Percentiles rank a stretch among this genome's conserved stretches.
These are phyloP conservation scores for Neckera pumila DNA, from an alignment of 225 moss, liverwort and hornwort genomes.

Conservation along the genomic window DNA sequence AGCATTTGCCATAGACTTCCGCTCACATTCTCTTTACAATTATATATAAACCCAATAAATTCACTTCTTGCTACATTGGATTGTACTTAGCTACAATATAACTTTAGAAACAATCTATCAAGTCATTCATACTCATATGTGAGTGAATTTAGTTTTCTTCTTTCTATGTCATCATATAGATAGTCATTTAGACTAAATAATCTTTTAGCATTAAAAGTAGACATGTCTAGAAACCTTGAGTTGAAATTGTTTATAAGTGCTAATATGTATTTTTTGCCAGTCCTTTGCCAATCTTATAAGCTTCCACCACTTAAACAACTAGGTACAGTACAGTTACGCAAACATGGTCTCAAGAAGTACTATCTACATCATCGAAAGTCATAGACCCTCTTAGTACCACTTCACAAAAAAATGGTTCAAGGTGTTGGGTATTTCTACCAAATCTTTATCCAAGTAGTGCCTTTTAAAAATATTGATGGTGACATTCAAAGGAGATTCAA, in stretches of 20 bases:
- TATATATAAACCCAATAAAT: neutral
- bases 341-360: neutral
- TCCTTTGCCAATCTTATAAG: neutral
- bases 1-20: no score
- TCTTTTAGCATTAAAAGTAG: neutral
- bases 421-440: neutral
- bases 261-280: no score
- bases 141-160: neutral
- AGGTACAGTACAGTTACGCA: neutral
- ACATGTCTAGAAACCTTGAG: neutral
- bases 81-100: neutral
- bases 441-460: fast-evolving
- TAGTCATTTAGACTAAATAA: neutral
- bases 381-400: neutral
- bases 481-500: neutral
- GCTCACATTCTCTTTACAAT: neutral
- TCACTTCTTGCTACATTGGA: neutral
- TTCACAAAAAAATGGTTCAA: neutral
- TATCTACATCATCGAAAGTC: neutral
- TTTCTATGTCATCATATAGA: neutral
- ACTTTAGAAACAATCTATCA: neutral
- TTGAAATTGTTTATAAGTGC: no score
- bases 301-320: fast-evolving
- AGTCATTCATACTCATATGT: neutral
- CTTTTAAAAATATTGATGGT: neutral